Evolutionary conservation across 148 eudicot genomes (phyloP), one percentile per base, ranked within the genome.

Genomic region (Cornus controversa): DNA sequence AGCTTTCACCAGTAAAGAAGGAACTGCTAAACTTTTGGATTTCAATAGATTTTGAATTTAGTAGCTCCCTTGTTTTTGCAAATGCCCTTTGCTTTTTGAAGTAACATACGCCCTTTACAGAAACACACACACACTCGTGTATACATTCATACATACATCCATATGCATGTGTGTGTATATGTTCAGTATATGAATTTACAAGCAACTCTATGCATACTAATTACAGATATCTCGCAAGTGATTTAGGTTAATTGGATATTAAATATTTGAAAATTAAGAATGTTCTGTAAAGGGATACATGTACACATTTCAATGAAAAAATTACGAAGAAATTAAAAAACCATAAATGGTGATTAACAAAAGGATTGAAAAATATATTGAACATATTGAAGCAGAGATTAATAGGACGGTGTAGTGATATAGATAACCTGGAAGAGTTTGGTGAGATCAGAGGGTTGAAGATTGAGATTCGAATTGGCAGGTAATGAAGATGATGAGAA

Each of bases 391-490:
- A 11, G 57, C 57, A 13, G 57, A 50, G 57, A 50, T 50, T 50
- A 50, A 50, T 50, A 50, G 5, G 57, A 50, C 1, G 14, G 3
- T 50, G 7, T 13, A 5, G 71, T 5, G 47, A 8, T 7, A 23
- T 29, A 1, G 65, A 16, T 0, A n/a, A 91, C 97, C 97, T 92
- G 92, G 78, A 89, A 90, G 75, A 90, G 85, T 34, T 73, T 77
- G 82, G 89, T 75, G 76, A 92, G 91, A 81, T 86, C 81, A 25
- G 91, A 80, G 10, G 94, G 86, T 10, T 82, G 91, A 34, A 80
- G 76, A 77, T 84, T 64, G 67, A 78, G 84, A 69, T 81, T 73
- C 47, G 26, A 27, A 36, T 23, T 58, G 76, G 80, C 34, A 29
- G 27, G 73, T 13, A 66, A 23, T 34, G 78, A 75, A 1, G 69